Percentiles rank a stretch among this genome's conserved stretches.
Evolutionary conservation across 768 basidiomycete species (phyloP).

Genomic region (Lentinula sp.): DNA sequence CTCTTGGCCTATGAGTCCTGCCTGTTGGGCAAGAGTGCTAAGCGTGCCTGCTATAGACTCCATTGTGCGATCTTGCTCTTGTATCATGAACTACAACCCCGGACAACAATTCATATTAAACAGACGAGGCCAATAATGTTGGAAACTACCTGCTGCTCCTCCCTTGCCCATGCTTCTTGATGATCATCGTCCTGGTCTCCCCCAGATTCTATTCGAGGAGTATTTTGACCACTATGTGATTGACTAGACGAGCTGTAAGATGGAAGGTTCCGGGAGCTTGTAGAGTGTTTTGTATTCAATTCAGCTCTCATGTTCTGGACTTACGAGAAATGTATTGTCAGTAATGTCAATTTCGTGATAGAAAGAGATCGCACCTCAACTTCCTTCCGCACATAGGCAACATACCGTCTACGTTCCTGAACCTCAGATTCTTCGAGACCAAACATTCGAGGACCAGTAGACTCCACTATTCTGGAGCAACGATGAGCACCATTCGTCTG

Average conservation of each 20-base stretch:
- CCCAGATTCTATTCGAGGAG: constrained; percentile 27
- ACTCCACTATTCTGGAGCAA: constrained; percentile 73
- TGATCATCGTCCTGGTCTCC: constrained; percentile 44
- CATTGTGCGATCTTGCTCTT: constrained; percentile 86
- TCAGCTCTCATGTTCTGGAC: constrained; percentile 74
- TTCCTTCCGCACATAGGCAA: constrained; percentile 65
- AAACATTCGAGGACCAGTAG: constrained; percentile 77
- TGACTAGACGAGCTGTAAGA: constrained; percentile 12
- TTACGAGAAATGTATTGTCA: constrained; percentile 26
- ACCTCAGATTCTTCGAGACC: constrained; percentile 80
- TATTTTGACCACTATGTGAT: constrained; percentile 21
- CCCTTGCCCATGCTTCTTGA: constrained; percentile 73
- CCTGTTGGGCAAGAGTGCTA: constrained; percentile 80
- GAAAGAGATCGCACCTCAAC: constrained; percentile 59
- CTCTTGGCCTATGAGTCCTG: constrained; percentile 91
- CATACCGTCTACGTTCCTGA: constrained; percentile 66
- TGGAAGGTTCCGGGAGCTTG: constrained; percentile 18
- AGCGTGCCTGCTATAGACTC: constrained; percentile 85
- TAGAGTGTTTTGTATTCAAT: constrained; percentile 24
- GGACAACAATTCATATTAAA: background rate
- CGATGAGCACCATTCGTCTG: background rate
- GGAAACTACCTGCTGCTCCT: constrained; percentile 75
- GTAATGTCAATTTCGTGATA: constrained; percentile 5
- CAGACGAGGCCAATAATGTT: background rate
- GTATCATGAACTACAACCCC: constrained; percentile 65